Percentiles rank a stretch among this genome's conserved stretches.
Evolutionary conservation across 2,329 filamentous ascomycete genomes (phyloP).

Genomic region (Pseudocercospora fijiensis): DNA sequence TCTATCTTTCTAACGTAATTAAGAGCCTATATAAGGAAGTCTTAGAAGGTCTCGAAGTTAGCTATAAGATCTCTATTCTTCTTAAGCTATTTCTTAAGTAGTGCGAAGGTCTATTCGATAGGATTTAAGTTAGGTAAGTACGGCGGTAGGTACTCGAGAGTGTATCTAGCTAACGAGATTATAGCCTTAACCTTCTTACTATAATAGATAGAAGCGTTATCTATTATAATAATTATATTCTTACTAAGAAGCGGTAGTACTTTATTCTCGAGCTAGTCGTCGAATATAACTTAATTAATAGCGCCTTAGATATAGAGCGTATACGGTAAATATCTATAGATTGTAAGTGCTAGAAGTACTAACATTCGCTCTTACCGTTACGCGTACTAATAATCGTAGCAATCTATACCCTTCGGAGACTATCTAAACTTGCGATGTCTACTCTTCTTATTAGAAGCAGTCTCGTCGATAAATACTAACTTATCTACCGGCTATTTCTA

Average conservation of each 20-base stretch:
- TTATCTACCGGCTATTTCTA: not conserved
- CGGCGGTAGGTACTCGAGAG: not conserved
- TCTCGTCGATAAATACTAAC: conserved; percentile 5
- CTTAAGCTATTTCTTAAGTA: conserved; percentile 8
- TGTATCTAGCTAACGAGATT: not conserved
- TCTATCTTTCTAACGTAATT: not conserved
- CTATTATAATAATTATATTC: conserved; percentile 7
- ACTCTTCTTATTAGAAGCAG: not conserved
- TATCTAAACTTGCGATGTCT: not conserved
- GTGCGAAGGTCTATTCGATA: not conserved
- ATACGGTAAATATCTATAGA: not conserved
- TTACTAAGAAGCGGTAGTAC: not conserved
- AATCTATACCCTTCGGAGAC: not conserved
- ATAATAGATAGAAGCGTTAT: conserved; percentile 3
- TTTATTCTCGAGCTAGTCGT: conserved; percentile 1
- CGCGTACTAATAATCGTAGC: not conserved
- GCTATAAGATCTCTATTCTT: not conserved
- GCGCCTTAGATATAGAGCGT: not conserved
- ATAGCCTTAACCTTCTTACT: not conserved
- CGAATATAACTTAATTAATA: not conserved
- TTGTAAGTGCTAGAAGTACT: not conserved
- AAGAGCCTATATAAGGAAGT: not conserved
- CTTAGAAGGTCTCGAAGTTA: not conserved
- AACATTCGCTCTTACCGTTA: not conserved
- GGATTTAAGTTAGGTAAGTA: conserved; percentile 5